A percentile compares a stretch with the other conserved stretches of the same genome.
Evolutionary conservation across 2,329 filamentous ascomycete genomes (phyloP).

Genomic region (Esteya vermicola): DNA sequence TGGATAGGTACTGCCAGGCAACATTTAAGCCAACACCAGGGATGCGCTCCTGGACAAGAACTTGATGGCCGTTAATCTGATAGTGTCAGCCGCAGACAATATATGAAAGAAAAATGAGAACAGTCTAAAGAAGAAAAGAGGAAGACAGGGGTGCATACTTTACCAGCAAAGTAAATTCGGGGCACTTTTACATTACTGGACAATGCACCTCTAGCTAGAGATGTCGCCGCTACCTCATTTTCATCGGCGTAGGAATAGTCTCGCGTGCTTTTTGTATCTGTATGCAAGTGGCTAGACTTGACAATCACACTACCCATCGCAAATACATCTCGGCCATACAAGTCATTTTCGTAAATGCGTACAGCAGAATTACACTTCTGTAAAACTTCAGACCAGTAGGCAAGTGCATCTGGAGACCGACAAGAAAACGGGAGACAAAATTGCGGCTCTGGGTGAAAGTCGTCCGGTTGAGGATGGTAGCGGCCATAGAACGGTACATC

Average conservation of each 20-base stretch:
- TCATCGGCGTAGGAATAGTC: conserved; percentile 25
- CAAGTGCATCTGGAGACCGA: too few relatives aligned
- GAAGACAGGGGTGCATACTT: conserved; percentile 15
- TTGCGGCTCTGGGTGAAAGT: conserved; percentile 14
- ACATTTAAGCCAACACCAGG: conserved; percentile 21
- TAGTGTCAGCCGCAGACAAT: too few relatives aligned
- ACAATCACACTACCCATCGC: conserved; percentile 24
- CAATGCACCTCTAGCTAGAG: conserved; percentile 16
- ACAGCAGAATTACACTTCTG: conserved; percentile 16
- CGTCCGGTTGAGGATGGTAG: conserved; percentile 14
- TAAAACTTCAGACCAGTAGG: conserved; percentile 12
- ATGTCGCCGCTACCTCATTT: conserved; percentile 22
- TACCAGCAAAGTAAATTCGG: conserved; percentile 22
- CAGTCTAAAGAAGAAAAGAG: conserved; percentile 7
- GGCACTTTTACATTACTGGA: conserved; percentile 17
- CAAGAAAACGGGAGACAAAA: too few relatives aligned
- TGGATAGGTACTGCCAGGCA: conserved; percentile 21
- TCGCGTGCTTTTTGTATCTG: conserved; percentile 6
- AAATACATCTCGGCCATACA: conserved; percentile 25
- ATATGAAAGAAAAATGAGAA: too few relatives aligned
- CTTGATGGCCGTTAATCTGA: conserved; percentile 19
- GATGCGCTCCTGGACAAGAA: conserved; percentile 24
- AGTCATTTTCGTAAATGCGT: conserved; percentile 19
- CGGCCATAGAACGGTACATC: conserved; percentile 18
- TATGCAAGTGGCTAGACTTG: conserved; percentile 22